Evolutionary conservation across 345 rosid species (phyloP), one percentile per base, ranked within the genome.

Genomic region (Arabis hirsuta): DNA sequence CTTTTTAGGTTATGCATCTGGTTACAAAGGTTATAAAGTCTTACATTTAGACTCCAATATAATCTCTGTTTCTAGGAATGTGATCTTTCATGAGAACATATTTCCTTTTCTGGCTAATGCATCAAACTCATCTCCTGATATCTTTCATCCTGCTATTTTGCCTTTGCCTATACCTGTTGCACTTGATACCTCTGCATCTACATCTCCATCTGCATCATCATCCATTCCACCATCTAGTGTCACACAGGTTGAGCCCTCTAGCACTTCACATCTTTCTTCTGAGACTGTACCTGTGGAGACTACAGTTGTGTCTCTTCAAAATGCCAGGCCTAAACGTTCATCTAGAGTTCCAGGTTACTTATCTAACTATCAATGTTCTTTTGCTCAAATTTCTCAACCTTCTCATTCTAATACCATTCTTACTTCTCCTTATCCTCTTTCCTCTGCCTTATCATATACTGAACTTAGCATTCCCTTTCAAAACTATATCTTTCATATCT

Each of bases 161-260:
- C 52, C 52, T 0, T 7, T 46, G 0, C 11, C 24, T 4, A 12
- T 1, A 2, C 12, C 13, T 27, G 2, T 3, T 27, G 2, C 3
- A 0, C 34, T 1, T 31, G 34, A 4, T 11, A 0, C 0, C 0
- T n/a, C 3, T 3, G 1, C 34, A 31, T 31, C 6, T 4, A 3
- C n/a, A 3, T 12, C 44, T 8, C 31, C 0, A 1, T 0, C 34
- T 1, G 1, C 29, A 2, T 1, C 4, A 1, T 0, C 0, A 9
- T 9, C 4, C 0, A 0, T 0, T 1, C 0, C 4, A 2, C 3
- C 43, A 2, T 12, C 3, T 9, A 39, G 43, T 39, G 29, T 12
- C 12, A 9, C 43, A 9, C 4, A 2, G 3, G 12, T 9, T 39
- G 0, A 3, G 12, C 29, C 3, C 29, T 27, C 3, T 27, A 27